phyloP scores from a whole-genome alignment of 1,284 basidiomycete species.

The Meira nashicola region DNA sequence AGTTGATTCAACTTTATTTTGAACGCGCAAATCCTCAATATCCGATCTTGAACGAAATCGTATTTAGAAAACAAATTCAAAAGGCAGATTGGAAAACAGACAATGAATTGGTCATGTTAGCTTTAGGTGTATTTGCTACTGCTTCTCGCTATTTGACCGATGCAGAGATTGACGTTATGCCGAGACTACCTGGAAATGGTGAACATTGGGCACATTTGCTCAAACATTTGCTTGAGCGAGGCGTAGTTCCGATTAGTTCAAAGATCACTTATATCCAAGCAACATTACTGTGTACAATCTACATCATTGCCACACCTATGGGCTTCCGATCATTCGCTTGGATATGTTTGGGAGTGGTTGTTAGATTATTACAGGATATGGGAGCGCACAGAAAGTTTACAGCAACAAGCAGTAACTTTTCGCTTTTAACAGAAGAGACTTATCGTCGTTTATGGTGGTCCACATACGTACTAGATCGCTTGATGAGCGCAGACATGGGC shows the following conservation, averaged over 20 bases:
- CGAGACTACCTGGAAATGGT: neutral
- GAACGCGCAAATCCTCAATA: slow-evolving; percentile 26
- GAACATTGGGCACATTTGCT: neutral
- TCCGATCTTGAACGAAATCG: slow-evolving; percentile 37
- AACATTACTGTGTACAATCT: slow-evolving; percentile 16
- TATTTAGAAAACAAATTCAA: slow-evolving; percentile 25
- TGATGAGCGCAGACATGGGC: slow-evolving; percentile 26
- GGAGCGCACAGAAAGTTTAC: slow-evolving; percentile 38
- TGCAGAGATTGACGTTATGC: slow-evolving; percentile 2
- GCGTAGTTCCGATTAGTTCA: neutral
- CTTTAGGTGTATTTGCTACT: slow-evolving; percentile 32
- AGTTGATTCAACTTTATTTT: slow-evolving; percentile 36
- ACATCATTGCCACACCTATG: slow-evolving; percentile 24
- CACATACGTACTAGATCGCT: slow-evolving; percentile 38
- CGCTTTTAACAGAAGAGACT: slow-evolving; percentile 31
- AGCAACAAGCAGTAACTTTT: slow-evolving; percentile 23
- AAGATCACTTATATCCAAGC: slow-evolving; percentile 11
- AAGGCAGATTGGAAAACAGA: slow-evolving; percentile 22
- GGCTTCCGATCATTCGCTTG: slow-evolving; percentile 25
- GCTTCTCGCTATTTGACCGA: slow-evolving; percentile 29
- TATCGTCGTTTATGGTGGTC: slow-evolving; percentile 37
- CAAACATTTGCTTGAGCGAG: neutral
- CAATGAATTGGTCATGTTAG: slow-evolving; percentile 24
- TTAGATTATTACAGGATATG: slow-evolving; percentile 30
- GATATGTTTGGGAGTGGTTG: slow-evolving; percentile 28